A percentile compares a stretch with the other conserved stretches of the same genome.
Evolutionary conservation across 2,329 filamentous ascomycete species (phyloP).

Genomic region (Verticillium albo-atrum): DNA sequence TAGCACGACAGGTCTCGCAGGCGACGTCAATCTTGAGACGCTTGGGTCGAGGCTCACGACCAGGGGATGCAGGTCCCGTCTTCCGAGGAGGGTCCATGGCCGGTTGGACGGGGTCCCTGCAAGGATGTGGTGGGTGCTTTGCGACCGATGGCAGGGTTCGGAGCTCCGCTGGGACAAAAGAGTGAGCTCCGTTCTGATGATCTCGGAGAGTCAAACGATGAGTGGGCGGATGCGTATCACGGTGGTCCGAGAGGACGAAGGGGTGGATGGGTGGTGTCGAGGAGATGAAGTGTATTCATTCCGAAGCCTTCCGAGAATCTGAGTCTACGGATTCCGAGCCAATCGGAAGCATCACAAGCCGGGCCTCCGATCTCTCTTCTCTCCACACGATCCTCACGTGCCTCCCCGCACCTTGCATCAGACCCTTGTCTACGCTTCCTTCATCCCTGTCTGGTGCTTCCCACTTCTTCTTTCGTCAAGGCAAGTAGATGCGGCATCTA

Average conservation of each 20-base stretch:
- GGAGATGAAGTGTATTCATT: background rate
- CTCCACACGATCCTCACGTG: background rate
- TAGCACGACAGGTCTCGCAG: conserved; percentile 34
- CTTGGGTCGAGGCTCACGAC: conserved; percentile 19
- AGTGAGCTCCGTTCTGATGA: background rate
- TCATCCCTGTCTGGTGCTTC: too few relatives aligned
- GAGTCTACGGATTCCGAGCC: background rate
- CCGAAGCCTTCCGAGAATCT: background rate
- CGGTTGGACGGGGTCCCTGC: background rate
- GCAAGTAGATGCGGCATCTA: too few relatives aligned
- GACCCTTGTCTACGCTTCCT: too few relatives aligned
- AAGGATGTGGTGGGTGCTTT: background rate
- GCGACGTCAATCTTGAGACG: conserved; percentile 39
- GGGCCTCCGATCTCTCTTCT: background rate
- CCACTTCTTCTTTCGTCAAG: too few relatives aligned
- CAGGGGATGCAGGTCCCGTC: background rate
- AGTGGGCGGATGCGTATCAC: background rate
- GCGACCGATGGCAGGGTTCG: background rate
- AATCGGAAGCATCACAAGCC: background rate
- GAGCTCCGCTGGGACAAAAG: background rate
- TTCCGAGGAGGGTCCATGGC: background rate
- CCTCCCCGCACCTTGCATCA: too few relatives aligned
- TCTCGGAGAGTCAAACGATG: background rate
- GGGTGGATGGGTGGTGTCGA: background rate
- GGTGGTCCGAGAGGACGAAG: background rate